Base-by-base conservation (phyloP, 805 yeast genomes). In the Candida parachauliodes region DNA sequence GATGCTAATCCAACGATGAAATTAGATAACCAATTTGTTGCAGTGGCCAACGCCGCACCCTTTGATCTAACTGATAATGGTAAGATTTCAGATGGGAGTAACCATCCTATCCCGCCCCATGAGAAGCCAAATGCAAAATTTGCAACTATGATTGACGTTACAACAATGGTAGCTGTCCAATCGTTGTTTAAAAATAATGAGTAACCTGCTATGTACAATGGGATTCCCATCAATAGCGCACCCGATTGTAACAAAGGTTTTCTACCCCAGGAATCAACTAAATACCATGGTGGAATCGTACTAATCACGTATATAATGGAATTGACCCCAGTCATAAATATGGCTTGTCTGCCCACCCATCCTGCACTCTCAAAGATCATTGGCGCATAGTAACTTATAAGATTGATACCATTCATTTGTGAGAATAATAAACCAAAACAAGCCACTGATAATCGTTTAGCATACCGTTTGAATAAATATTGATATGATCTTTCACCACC, bases 101-200 rank as follows among this genome's bases (percentile, higher is more conserved):
- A 79, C 96, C 96, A 88, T 9, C 95, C 95, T 38, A 88, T 80
- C 3, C 96, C 95, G 8, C 96, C 97, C 95, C 96, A 89, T 38
- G 91, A 81, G 52, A 78, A 79, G 12, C 96, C 96, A 62, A 88
- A 88, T 3, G 80, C 79, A 1, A 94, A 85, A 52, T 87, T 88
- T 65, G 81, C 86, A 11, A 86, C 61, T 37, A 88, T 74, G 12
- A 88, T 95, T 51, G 83, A 77, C 2, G 76, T 52, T 2, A 88
- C 96, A 23, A 88, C 95, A 43, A 78, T 56, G 12, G 70, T 67
- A 8, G 95, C 83, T 2, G 95, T 85, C 40, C 66, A 58, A 5
- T 38, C 42, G 44, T 65, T 57, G 44, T 65, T 43, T 37, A 63
- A 40, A 41, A 42, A 53, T 23, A 67, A 50, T 8, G 71, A 79